Conservation (phyloP, 2,329 filamentous ascomycete species). For the Cercospora canescens region DNA sequence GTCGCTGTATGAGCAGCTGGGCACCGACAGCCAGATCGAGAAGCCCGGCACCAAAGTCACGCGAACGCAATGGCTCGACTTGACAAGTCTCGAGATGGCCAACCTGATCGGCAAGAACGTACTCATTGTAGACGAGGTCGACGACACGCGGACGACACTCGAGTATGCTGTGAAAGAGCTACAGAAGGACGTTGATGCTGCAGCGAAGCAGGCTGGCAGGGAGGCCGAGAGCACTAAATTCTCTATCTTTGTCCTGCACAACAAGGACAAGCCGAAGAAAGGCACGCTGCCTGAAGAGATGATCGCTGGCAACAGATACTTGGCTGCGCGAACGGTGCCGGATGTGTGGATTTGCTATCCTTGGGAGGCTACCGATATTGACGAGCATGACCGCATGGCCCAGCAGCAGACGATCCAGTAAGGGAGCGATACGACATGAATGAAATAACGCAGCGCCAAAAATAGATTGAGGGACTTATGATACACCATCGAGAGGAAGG, state of each 20-base stretch:
- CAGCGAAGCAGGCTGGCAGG: slow-evolving; percentile 70
- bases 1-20: slow-evolving; percentile 89
- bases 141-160: slow-evolving; percentile 90
- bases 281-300: slow-evolving; percentile 78
- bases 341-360: slow-evolving; percentile 99
- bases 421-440: not conserved
- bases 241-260: slow-evolving; percentile 94
- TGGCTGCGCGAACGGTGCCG: slow-evolving; percentile 82
- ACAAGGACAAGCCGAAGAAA: slow-evolving; percentile 98
- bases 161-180: slow-evolving; percentile 93
- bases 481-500: not conserved
- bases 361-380: slow-evolving; percentile 95
- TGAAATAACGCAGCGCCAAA: not conserved
- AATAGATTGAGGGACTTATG: not conserved
- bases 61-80: slow-evolving; percentile 96
- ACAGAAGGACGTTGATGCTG: slow-evolving; percentile 87
- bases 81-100: slow-evolving; percentile 81
- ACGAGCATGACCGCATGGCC: slow-evolving; percentile 80
- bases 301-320: slow-evolving; percentile 70
- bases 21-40: slow-evolving; percentile 61
- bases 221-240: slow-evolving; percentile 76
- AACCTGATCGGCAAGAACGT: slow-evolving; percentile 90
- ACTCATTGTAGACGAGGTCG: slow-evolving; percentile 91
- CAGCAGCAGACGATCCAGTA: slow-evolving; percentile 30
- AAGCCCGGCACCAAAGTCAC: slow-evolving; percentile 89